Conservation (phyloP, 2,329 filamentous ascomycete species). For the Escovopsis sp. region DNA sequence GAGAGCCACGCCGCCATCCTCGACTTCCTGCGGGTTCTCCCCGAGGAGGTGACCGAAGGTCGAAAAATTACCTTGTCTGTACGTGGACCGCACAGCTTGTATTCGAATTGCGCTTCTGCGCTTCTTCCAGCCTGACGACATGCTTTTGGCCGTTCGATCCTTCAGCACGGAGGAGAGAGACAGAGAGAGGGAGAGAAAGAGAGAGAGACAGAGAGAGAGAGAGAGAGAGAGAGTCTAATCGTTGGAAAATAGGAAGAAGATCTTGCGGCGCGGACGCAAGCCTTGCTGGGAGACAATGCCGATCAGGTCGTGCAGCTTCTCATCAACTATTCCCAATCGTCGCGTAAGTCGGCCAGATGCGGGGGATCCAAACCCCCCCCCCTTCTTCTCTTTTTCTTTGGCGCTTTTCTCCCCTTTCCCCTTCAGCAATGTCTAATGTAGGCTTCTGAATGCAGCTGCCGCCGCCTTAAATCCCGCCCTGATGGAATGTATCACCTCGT, state of each 20-base stretch:
- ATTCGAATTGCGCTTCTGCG: conserved; percentile 23
- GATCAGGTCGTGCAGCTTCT: conserved; percentile 75
- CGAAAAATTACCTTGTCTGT: conserved; percentile 98
- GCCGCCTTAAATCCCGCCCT: conserved; percentile 79
- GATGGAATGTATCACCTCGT: conserved; percentile 90
- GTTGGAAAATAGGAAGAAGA: conserved; percentile 74
- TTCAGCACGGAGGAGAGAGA: conserved; percentile 1
- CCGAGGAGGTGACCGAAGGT: conserved; percentile 97
- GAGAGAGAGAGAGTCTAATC: conserved; percentile 19
- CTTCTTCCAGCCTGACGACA: conserved; percentile 13
- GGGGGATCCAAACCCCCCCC: not conserved
- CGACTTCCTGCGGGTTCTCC: conserved; percentile 91
- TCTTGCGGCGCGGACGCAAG: conserved; percentile 67
- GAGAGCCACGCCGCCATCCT: conserved; percentile 76
- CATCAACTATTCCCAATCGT: conserved; percentile 83
- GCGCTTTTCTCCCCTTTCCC: not conserved
- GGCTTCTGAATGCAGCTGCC: conserved; percentile 32
- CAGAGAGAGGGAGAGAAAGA: too few species aligned
- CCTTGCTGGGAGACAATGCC: conserved; percentile 83
- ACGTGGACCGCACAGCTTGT: conserved; percentile 51
- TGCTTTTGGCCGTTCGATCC: conserved; percentile 19
- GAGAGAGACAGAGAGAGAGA: too few species aligned
- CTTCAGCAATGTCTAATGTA: not conserved
- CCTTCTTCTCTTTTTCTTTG: not conserved
- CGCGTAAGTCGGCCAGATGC: conserved; percentile 42